Evolutionary conservation across 129 eudicot genomes (phyloP).

Genomic region (Chrysanthemum makinoi): DNA sequence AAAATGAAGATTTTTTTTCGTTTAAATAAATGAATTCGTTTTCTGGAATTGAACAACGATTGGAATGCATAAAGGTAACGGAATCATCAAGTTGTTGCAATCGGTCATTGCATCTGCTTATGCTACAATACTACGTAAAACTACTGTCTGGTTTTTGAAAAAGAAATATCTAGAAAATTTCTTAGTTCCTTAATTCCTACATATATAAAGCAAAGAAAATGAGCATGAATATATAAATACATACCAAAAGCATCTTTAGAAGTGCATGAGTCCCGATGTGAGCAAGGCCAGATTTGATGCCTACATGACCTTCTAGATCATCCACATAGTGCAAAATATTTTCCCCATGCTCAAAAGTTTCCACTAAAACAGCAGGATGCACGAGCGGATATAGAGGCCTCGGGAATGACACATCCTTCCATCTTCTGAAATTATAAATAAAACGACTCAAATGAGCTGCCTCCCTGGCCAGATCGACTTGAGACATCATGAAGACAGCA

Average conservation of each 20-base stretch:
- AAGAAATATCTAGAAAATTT: neutral
- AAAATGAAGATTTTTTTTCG: no score
- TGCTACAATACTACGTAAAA: no score
- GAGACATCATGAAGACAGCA: conserved; percentile 95
- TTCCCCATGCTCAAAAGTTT: conserved; percentile 92
- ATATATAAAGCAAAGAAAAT: neutral
- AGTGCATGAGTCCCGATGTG: conserved; percentile 95
- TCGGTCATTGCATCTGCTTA: no score
- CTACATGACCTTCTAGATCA: conserved; percentile 60
- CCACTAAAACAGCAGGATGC: conserved; percentile 96
- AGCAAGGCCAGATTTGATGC: conserved; percentile 73
- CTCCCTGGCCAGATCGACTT: conserved; percentile 98
- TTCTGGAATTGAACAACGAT: no score
- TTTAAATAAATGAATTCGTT: no score
- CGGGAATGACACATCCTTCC: conserved; percentile 95
- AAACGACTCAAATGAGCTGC: conserved; percentile 98
- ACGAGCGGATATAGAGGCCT: conserved; percentile 93
- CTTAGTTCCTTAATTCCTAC: neutral
- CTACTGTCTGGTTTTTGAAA: neutral
- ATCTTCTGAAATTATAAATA: conserved; percentile 75
- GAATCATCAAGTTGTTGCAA: no score
- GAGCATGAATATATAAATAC: neutral
- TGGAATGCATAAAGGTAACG: no score
- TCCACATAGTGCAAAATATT: conserved; percentile 74
- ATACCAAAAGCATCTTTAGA: conserved; percentile 89